phyloP scores from a whole-genome alignment of 345 rosid genomes.

The Iberis pinnata region DNA sequence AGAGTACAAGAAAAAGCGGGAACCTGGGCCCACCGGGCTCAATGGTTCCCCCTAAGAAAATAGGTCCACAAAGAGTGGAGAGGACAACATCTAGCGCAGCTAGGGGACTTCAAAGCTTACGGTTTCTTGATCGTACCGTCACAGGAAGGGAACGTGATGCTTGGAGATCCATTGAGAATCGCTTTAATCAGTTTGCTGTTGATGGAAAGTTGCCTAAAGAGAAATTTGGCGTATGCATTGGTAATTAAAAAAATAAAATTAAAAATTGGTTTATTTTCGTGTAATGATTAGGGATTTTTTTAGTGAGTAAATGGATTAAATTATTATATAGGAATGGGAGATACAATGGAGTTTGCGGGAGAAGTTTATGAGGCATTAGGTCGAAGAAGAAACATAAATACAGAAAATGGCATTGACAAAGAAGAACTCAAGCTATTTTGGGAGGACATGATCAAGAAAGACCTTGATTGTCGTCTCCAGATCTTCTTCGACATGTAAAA shows the following conservation, averaged over 20 bases:
- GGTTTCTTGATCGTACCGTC: slow-evolving; percentile 69
- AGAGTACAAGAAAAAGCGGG: slow-evolving; percentile 30
- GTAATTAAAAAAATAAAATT: slow-evolving; percentile 27
- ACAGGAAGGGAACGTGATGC: slow-evolving; percentile 76
- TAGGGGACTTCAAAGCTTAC: slow-evolving; percentile 66
- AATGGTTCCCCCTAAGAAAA: slow-evolving; percentile 7
- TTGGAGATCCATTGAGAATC: slow-evolving; percentile 72
- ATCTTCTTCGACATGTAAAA: slow-evolving; percentile 87
- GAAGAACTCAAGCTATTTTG: slow-evolving; percentile 66
- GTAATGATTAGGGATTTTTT: no score
- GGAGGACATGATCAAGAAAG: slow-evolving; percentile 76
- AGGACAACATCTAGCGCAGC: slow-evolving; percentile 59
- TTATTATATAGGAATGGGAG: slow-evolving; percentile 64
- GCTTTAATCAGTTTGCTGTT: slow-evolving; percentile 58
- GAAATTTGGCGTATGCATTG: slow-evolving; percentile 74
- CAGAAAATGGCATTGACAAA: slow-evolving; percentile 51
- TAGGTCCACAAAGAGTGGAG: slow-evolving; percentile 30
- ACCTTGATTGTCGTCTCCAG: slow-evolving; percentile 77
- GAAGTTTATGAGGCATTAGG: slow-evolving; percentile 78
- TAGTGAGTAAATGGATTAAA: no score
- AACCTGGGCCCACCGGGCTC: slow-evolving; percentile 20
- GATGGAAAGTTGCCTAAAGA: slow-evolving; percentile 50
- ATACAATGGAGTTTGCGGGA: slow-evolving; percentile 71
- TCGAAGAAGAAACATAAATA: slow-evolving; percentile 47
- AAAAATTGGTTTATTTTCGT: no score